Conservation (phyloP, 768 basidiomycete species). For the Psilocybe sp. region DNA sequence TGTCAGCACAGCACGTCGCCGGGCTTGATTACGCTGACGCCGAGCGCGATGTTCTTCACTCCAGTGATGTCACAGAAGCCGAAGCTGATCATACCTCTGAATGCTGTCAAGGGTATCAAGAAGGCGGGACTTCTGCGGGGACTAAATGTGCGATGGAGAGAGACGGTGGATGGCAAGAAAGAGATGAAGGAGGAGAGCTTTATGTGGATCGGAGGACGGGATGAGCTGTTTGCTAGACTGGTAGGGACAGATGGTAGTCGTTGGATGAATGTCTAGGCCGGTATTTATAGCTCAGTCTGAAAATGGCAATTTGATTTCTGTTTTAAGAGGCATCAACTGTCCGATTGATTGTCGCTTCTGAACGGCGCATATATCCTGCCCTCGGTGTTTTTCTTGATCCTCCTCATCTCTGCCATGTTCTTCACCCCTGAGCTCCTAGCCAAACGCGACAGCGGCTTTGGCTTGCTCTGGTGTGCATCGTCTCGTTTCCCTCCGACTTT, state of each 20-base stretch:
- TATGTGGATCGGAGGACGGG: constrained; percentile 55
- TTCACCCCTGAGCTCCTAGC: constrained; percentile 81
- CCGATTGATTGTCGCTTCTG: constrained; percentile 7
- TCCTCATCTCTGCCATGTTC: constrained; percentile 55
- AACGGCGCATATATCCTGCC: neutral
- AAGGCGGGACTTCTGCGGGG: constrained; percentile 55
- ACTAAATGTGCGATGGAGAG: constrained; percentile 43
- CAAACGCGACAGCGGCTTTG: constrained; percentile 83
- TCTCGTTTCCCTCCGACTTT: too few species aligned
- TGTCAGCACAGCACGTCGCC: constrained; percentile 53
- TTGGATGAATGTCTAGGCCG: constrained; percentile 42
- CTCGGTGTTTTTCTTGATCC: neutral
- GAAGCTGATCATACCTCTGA: constrained; percentile 43
- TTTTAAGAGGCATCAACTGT: constrained; percentile 6
- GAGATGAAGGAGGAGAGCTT: constrained; percentile 52
- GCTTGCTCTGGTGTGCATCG: constrained; percentile 68
- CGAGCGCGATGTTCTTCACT: constrained; percentile 49
- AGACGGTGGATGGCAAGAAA: constrained; percentile 24
- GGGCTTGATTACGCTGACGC: constrained; percentile 59
- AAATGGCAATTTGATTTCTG: constrained; percentile 6
- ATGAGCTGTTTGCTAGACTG: constrained; percentile 66
- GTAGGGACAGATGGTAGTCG: constrained; percentile 46
- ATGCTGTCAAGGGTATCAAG: constrained; percentile 52
- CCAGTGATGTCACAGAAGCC: constrained; percentile 44
- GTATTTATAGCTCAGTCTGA: constrained; percentile 12